phyloP scores from a whole-genome alignment of 495 filamentous ascomycete species.

The Acidomyces sp. region DNA sequence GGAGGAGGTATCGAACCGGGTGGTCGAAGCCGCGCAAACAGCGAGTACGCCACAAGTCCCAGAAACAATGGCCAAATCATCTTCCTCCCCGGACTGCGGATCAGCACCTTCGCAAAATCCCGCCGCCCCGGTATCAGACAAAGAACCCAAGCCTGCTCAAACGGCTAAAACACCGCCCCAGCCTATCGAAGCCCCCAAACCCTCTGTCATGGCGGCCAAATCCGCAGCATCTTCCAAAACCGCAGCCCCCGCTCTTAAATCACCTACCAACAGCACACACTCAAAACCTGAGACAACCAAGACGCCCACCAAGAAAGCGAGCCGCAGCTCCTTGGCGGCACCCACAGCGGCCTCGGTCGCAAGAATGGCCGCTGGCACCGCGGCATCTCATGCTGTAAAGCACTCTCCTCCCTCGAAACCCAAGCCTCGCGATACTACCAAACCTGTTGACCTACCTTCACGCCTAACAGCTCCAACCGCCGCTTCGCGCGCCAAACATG shows the following conservation, averaged over 20 bases:
- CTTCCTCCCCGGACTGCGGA: background rate
- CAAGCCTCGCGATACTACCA: slow-evolving; percentile 28
- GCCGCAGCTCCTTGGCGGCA: slow-evolving; percentile 19
- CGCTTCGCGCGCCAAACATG: slow-evolving; percentile 28
- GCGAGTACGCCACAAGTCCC: background rate
- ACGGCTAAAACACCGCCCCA: slow-evolving; percentile 13
- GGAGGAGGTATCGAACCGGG: background rate
- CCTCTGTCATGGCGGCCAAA: slow-evolving; percentile 8
- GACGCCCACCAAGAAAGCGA: slow-evolving; percentile 14
- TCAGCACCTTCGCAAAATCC: background rate
- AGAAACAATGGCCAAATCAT: background rate
- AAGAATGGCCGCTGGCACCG: slow-evolving; percentile 6
- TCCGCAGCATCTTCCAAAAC: slow-evolving; percentile 4
- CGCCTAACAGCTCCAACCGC: slow-evolving; percentile 32
- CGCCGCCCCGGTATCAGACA: background rate
- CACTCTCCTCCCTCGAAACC: slow-evolving; percentile 14
- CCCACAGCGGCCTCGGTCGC: slow-evolving; percentile 23
- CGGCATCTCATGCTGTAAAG: slow-evolving; percentile 10
- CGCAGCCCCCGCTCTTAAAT: background rate
- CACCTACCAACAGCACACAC: slow-evolving; percentile 3
- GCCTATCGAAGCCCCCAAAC: background rate
- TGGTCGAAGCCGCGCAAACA: no score
- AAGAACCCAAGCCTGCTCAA: slow-evolving; percentile 4
- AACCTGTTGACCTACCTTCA: slow-evolving; percentile 27
- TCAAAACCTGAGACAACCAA: slow-evolving; percentile 2